Conservation (phyloP, 1,284 basidiomycete genomes). For the Ceratobasidium sp. region DNA sequence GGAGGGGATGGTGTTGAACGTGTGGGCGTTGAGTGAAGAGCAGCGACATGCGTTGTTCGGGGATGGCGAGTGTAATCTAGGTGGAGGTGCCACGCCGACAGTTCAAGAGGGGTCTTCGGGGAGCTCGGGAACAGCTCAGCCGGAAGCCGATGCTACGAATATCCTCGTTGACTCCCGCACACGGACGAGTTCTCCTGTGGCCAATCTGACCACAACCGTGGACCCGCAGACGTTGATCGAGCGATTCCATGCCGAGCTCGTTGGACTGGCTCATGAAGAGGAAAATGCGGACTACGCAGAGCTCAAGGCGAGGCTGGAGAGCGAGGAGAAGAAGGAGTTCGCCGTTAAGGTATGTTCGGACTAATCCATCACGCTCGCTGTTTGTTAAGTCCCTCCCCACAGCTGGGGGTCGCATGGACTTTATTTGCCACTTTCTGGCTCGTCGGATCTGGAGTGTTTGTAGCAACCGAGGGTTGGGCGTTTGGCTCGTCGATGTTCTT, state of each 20-base stretch:
- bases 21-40: slow-evolving; percentile 34
- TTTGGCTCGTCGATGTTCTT: slow-evolving; percentile 76
- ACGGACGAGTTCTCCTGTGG: not conserved
- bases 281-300: slow-evolving; percentile 43
- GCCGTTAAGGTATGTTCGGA: slow-evolving; percentile 61
- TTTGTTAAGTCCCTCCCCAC: not conserved
- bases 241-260: slow-evolving; percentile 25
- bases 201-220: not conserved
- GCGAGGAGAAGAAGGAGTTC: slow-evolving; percentile 66
- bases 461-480: slow-evolving; percentile 65
- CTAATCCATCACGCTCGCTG: not conserved
- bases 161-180: not conserved
- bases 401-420: slow-evolving; percentile 62
- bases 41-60: slow-evolving; percentile 30
- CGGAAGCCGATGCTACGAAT: not conserved
- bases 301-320: slow-evolving; percentile 54
- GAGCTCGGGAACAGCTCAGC: not conserved
- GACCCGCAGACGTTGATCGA: slow-evolving; percentile 25
- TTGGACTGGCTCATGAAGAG: slow-evolving; percentile 32
- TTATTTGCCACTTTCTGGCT: slow-evolving; percentile 73
- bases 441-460: slow-evolving; percentile 70
- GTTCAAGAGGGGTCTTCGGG: not conserved
- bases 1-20: slow-evolving; percentile 22
- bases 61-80: not conserved
- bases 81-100: not conserved